These are phyloP conservation scores for Scytalidium sp. DNA, from an alignment of 2,329 filamentous ascomycete genomes.

Conservation along the genomic window DNA sequence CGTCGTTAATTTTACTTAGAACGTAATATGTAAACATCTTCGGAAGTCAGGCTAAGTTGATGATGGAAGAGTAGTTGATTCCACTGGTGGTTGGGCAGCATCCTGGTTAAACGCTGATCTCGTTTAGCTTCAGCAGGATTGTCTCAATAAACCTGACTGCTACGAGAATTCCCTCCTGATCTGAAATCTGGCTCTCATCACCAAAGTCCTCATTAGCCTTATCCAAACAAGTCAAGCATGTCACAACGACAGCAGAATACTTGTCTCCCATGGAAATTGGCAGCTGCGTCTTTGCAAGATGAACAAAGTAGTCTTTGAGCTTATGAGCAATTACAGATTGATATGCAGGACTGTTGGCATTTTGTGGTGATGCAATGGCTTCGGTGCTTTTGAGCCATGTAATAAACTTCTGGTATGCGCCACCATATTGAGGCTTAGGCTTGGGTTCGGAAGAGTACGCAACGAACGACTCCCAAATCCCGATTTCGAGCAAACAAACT, in stretches of 20 bases:
- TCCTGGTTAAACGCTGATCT: too few species aligned
- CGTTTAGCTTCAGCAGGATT: too few species aligned
- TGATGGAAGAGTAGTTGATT: too few species aligned
- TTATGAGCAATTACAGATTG: background rate
- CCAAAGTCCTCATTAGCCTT: conserved; percentile 13
- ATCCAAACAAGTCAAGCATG: conserved; percentile 17
- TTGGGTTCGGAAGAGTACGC: background rate
- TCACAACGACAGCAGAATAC: conserved; percentile 9
- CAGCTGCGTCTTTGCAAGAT: conserved; percentile 7
- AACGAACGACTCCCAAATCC: conserved; percentile 15
- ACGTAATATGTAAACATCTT: too few species aligned
- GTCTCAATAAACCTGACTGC: conserved; percentile 19
- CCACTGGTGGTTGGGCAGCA: too few species aligned
- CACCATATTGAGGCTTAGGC: background rate
- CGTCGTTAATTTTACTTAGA: too few species aligned
- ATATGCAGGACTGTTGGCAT: too few species aligned
- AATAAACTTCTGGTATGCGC: background rate
- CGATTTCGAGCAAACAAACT: conserved; percentile 16
- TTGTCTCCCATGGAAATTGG: conserved; percentile 9
- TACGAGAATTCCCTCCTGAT: conserved; percentile 17
- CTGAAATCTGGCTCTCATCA: conserved; percentile 10
- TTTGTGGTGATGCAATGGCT: too few species aligned
- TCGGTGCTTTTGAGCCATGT: too few species aligned
- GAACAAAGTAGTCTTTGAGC: conserved; percentile 11
- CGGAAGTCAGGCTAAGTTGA: too few species aligned